A percentile compares a stretch with the other conserved stretches of the same genome.
Evolutionary conservation across 306 rosid genomes (phyloP).

Genomic region (Citrullus colocynthis): DNA sequence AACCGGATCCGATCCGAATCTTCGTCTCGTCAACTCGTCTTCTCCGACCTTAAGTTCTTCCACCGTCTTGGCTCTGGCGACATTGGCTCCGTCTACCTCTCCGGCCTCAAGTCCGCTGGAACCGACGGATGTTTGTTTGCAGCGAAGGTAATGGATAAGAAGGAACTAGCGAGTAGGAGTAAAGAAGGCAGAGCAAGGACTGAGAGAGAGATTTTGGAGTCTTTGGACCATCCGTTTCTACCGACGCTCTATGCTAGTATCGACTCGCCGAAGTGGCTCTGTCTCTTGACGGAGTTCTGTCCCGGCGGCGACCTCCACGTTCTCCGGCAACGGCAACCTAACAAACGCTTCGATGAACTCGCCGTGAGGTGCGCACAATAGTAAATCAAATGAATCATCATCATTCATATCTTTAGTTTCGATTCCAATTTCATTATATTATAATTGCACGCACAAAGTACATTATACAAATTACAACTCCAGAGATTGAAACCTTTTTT

Average conservation of each 20-base stretch:
- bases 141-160: slow-evolving; percentile 83
- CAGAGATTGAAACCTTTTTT: neutral
- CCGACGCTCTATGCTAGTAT: slow-evolving; percentile 72
- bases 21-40: slow-evolving; percentile 29
- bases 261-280: slow-evolving; percentile 54
- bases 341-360: slow-evolving; percentile 51
- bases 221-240: slow-evolving; percentile 59
- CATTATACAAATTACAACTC: neutral
- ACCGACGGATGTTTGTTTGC: slow-evolving; percentile 35
- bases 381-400: neutral
- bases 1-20: slow-evolving; percentile 61
- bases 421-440: neutral
- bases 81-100: slow-evolving; percentile 62
- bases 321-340: slow-evolving; percentile 68
- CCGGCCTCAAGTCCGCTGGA: slow-evolving; percentile 30
- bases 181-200: slow-evolving; percentile 74
- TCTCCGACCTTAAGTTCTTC: slow-evolving; percentile 56
- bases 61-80: slow-evolving; percentile 68
- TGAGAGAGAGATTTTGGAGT: slow-evolving; percentile 57
- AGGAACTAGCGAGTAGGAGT: slow-evolving; percentile 50
- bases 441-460: neutral
- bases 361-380: slow-evolving; percentile 62
- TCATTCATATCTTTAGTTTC: neutral
- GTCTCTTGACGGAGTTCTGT: slow-evolving; percentile 68
- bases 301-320: slow-evolving; percentile 86